Evolutionary conservation across 2,329 filamentous ascomycete species (phyloP).

Genomic region (Neopestalotiopsis sp.): DNA sequence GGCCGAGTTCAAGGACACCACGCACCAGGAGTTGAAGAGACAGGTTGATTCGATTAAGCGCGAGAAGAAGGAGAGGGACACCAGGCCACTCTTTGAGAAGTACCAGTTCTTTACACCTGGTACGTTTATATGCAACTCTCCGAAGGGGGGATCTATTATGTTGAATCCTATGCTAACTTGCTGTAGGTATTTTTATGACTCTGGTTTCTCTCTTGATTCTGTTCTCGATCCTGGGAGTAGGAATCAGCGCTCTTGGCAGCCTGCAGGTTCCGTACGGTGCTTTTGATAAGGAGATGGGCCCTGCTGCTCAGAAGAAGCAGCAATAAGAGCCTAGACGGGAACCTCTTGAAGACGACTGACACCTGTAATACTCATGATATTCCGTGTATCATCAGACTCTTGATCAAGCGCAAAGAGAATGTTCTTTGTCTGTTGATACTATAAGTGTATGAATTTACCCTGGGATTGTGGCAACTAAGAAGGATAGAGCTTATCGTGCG

Average conservation of each 20-base stretch:
- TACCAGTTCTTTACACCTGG: slow-evolving; percentile 95
- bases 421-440: neutral
- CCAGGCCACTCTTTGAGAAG: slow-evolving; percentile 77
- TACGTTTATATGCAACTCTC: slow-evolving; percentile 44
- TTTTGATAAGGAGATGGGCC: slow-evolving; percentile 95
- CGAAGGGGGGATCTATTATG: neutral
- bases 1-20: slow-evolving; percentile 63
- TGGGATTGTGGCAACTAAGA: neutral
- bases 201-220: slow-evolving; percentile 74
- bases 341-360: neutral
- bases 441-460: neutral
- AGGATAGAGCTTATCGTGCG: neutral
- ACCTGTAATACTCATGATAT: neutral
- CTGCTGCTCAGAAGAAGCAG: slow-evolving; percentile 86
- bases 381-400: neutral
- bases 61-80: slow-evolving; percentile 50
- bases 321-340: slow-evolving; percentile 38
- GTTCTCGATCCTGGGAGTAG: slow-evolving; percentile 79
- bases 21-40: slow-evolving; percentile 79
- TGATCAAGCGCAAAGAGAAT: neutral
- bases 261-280: slow-evolving; percentile 91
- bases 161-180: neutral
- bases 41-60: slow-evolving; percentile 39
- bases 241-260: slow-evolving; percentile 76
- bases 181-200: slow-evolving; percentile 85